Evolutionary conservation across 768 basidiomycete species (phyloP), one percentile per base, ranked within the genome.

Genomic region (Boletus subparvulus): DNA sequence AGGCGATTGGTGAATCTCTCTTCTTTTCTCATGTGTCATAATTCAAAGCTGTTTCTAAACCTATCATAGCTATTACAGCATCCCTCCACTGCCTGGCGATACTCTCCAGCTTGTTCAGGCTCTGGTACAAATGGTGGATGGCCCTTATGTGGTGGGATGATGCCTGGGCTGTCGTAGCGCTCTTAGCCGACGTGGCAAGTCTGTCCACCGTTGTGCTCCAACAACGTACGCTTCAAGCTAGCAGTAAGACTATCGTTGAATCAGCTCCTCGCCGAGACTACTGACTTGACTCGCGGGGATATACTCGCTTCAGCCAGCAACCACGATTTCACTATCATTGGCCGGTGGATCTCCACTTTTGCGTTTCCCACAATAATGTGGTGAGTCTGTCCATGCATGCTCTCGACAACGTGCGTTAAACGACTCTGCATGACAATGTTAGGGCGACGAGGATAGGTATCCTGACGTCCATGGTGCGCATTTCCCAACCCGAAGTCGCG

Each of bases 81-180:
- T 35, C 51, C 33, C 43, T 62, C 26, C 53, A 59, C 24, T 19
- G 52, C 9, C 14, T 50, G 39, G 61, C 62, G 11, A 54, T 56
- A 12, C 19, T 54, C 19, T 51, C 35, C 9, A 64, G 61, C 14
- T n/a, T 53, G 21, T 64, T 64, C 21, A 58, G 63, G 43, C 54
- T 65, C 14, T 55, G 47, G 52, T 58, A 64, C 40, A 48, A 62
- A 51, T 60, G 52, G 55, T 36, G 35, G n/a, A 46, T 43, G 17
- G 37, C 28, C 13, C 50, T 19, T n/a, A 26, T 64, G 44, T 64
- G 63, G 63, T 64, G 63, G 63, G 63, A 64, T 21, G 62, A 64
- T 19, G 45, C 47, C 16, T 55, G 59, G 60, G 64, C 56, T 7
- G 19, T 32, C 3, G 12, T 65, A 12, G 64, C 60, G 4, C 54